A percentile compares a stretch with the other conserved stretches of the same genome.
Conservation (phyloP, 1,139 yeast genomes). For the Tardiomyces depauwii region DNA sequence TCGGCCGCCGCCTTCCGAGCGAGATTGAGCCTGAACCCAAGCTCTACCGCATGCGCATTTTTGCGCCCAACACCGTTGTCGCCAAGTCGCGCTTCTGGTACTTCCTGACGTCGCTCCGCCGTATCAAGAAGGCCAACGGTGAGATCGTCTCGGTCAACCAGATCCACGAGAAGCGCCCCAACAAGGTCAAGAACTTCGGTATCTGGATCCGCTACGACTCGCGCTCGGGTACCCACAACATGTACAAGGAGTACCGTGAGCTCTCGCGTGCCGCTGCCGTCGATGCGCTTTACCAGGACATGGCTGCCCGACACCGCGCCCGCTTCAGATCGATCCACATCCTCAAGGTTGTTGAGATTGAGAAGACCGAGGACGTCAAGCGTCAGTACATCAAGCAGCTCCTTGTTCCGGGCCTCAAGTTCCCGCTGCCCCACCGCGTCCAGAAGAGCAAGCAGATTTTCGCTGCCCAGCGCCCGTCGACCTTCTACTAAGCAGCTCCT, state of each 20-base stretch:
- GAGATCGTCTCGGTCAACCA: conserved; percentile 90
- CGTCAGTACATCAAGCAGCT: conserved; percentile 99
- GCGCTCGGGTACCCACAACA: conserved; percentile 99
- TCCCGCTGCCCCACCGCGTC: conserved; percentile 99
- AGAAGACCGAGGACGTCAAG: conserved; percentile 96
- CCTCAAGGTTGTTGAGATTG: conserved; percentile 93
- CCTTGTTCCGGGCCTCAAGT: conserved; percentile 90
- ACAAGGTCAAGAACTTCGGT: conserved; percentile 99
- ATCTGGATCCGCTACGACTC: conserved; percentile 99
- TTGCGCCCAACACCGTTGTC: conserved; percentile 97
- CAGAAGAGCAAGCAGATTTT: conserved; percentile 81
- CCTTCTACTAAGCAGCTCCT: conserved; percentile 61
- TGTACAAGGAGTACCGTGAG: conserved; percentile 99
- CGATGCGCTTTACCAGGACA: conserved; percentile 97
- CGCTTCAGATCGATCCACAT: conserved; percentile 99
- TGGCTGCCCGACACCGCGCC: conserved; percentile 99
- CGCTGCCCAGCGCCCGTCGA: conserved; percentile 90
- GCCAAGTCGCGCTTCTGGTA: conserved; percentile 99
- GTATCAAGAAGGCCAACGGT: conserved; percentile 99
- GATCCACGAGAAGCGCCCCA: conserved; percentile 92
- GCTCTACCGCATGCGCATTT: conserved; percentile 99
- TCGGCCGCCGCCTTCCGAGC: conserved; percentile 99
- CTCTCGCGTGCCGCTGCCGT: conserved; percentile 99
- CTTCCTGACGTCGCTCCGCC: conserved; percentile 98
- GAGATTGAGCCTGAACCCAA: conserved; percentile 99